Evolutionary conservation across 2,329 filamentous ascomycete species (phyloP).

Genomic region (Penicillium digitatum): DNA sequence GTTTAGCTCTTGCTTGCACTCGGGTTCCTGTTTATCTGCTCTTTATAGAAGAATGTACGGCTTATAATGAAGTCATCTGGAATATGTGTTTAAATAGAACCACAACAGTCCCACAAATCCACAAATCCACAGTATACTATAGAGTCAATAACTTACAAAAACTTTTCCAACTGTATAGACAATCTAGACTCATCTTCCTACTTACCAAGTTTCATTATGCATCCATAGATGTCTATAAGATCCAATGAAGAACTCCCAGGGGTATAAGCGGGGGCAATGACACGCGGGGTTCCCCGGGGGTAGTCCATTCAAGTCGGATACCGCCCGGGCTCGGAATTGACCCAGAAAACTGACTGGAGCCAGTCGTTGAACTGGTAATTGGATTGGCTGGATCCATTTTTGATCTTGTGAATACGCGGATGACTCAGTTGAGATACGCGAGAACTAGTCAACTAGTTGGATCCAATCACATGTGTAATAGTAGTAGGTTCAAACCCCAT

Average conservation of each 20-base stretch:
- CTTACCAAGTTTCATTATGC: neutral
- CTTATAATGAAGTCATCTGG: conserved; percentile 2
- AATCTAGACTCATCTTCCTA: neutral
- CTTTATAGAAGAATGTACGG: neutral
- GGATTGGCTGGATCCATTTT: conserved; percentile 1
- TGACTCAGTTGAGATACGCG: conserved; percentile 3
- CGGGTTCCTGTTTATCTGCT: neutral
- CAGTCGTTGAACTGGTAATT: neutral
- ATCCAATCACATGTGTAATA: neutral
- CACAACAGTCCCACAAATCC: neutral
- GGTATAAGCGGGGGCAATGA: neutral
- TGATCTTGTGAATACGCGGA: conserved; percentile 8
- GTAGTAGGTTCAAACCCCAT: neutral
- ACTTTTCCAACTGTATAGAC: neutral
- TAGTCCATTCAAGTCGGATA: conserved; percentile 6
- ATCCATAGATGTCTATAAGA: too few relatives aligned
- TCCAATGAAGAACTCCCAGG: too few relatives aligned
- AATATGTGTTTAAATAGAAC: neutral
- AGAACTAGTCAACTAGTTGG: too few relatives aligned
- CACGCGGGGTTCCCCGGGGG: neutral
- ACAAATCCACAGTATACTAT: neutral
- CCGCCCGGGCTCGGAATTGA: conserved; percentile 14
- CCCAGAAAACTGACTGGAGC: neutral
- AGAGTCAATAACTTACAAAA: neutral
- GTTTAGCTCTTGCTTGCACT: neutral